These are phyloP conservation scores for Vitellaria paradoxa DNA, from an alignment of 179 eudicot genomes.

Conservation along the genomic window DNA sequence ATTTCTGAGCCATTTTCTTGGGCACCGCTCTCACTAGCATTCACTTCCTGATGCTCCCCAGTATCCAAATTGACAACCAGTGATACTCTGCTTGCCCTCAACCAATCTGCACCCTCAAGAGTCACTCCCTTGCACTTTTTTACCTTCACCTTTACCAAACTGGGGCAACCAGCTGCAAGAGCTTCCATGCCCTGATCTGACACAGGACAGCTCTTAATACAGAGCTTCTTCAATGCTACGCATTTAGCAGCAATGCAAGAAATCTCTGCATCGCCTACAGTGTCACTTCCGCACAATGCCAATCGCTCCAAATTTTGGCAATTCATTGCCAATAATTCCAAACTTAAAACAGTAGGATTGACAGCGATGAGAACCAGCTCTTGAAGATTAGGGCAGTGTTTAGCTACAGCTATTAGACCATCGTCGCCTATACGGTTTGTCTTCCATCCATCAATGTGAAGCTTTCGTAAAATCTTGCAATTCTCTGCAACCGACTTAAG, in stretches of 20 bases:
- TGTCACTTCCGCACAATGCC: constrained; percentile 84
- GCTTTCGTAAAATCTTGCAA: constrained; percentile 68
- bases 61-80: constrained; percentile 41
- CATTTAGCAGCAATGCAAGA: constrained; percentile 68
- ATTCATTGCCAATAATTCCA: constrained; percentile 57
- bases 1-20: constrained; percentile 19
- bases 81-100: constrained; percentile 38
- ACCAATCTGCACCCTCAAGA: constrained; percentile 52
- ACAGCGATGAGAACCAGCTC: constrained; percentile 76
- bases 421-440: constrained; percentile 81
- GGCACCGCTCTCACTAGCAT: constrained; percentile 25
- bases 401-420: constrained; percentile 65
- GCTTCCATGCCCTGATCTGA: constrained; percentile 72
- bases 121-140: constrained; percentile 82
- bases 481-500: constrained; percentile 54
- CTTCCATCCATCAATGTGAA: constrained; percentile 92
- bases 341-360: constrained; percentile 55
- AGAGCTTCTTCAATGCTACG: constrained; percentile 69
- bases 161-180: constrained; percentile 79
- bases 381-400: constrained; percentile 54
- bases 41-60: constrained; percentile 25
- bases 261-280: constrained; percentile 74
- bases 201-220: constrained; percentile 79
- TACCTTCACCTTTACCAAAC: constrained; percentile 79
- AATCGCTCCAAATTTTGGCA: constrained; percentile 68